Evolutionary conservation across 163 green algal species (phyloP).

Genomic region (Coccomyxa subellipsoidea): DNA sequence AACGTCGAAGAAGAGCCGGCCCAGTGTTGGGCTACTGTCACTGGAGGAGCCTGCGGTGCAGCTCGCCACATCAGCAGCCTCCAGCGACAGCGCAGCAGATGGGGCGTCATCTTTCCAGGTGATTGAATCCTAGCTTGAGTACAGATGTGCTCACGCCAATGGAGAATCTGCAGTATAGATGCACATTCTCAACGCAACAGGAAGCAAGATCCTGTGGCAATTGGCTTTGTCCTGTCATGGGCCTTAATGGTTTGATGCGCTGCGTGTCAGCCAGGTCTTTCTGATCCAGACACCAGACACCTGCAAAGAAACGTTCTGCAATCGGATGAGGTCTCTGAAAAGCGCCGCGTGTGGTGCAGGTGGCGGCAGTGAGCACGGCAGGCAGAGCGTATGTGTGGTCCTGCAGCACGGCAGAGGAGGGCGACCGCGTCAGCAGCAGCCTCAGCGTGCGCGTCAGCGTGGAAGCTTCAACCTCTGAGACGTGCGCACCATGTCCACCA

Average conservation of each 20-base stretch:
- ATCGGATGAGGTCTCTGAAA: too few species aligned
- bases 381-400: conserved; percentile 56
- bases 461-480: not conserved
- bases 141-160: too few species aligned
- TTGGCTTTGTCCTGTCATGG: too few species aligned
- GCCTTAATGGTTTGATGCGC: too few species aligned
- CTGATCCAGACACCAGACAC: too few species aligned
- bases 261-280: too few species aligned
- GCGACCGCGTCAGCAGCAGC: not conserved
- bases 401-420: conserved; percentile 5
- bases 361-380: conserved; percentile 44
- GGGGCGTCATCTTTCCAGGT: not conserved
- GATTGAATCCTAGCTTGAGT: conserved; percentile 44
- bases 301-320: too few species aligned
- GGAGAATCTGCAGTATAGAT: not conserved
- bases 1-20: not conserved
- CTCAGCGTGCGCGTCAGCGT: conserved; percentile 41
- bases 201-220: too few species aligned
- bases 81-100: not conserved
- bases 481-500: not conserved
- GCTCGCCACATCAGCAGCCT: conserved; percentile 29
- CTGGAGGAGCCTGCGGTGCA: conserved; percentile 43
- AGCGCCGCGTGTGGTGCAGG: not conserved
- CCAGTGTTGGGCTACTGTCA: not conserved
- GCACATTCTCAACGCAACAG: too few species aligned